A percentile compares a stretch with the other conserved stretches of the same genome.
Evolutionary conservation across 192 early-diverging fungal species (phyloP).

Genomic region (Coemansia sp.): DNA sequence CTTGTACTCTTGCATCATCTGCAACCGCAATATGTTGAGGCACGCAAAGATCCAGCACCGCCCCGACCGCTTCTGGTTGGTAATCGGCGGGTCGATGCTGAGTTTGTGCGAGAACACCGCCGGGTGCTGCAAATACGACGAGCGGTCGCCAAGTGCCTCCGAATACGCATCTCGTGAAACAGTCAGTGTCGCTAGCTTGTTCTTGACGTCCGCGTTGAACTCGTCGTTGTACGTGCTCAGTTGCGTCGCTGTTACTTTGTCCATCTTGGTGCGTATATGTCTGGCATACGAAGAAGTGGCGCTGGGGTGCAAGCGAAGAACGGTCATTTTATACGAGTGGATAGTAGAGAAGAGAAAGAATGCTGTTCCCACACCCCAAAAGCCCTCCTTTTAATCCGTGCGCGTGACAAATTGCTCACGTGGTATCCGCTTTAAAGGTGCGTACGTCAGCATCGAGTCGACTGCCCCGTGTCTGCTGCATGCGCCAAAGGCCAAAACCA

Average conservation of each 20-base stretch:
- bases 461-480: not conserved
- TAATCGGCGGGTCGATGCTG: constrained; percentile 56
- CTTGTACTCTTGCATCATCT: constrained; percentile 72
- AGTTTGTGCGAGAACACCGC: constrained; percentile 48
- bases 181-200: constrained; percentile 65
- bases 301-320: constrained; percentile 16
- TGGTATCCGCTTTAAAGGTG: not conserved
- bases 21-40: constrained; percentile 67
- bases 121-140: constrained; percentile 35
- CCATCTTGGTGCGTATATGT: constrained; percentile 28
- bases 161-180: constrained; percentile 60
- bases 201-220: constrained; percentile 67
- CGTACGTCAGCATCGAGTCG: not conserved
- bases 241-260: constrained; percentile 19
- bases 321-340: constrained; percentile 26
- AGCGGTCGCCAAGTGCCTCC: constrained; percentile 61
- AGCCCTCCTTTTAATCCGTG: not conserved
- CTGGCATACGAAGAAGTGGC: constrained; percentile 37
- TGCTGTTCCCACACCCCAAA: not conserved
- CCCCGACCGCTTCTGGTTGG: constrained; percentile 74
- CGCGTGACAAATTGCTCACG: not conserved
- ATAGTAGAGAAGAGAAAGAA: not conserved
- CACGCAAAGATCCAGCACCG: constrained; percentile 86
- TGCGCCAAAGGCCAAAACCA: not conserved
- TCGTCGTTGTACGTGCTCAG: constrained; percentile 32